A percentile compares a stretch with the other conserved stretches of the same genome.
Evolutionary conservation across 176 grass and related monocot species (phyloP).

Genomic region (Hyparrhenia diplandra): DNA sequence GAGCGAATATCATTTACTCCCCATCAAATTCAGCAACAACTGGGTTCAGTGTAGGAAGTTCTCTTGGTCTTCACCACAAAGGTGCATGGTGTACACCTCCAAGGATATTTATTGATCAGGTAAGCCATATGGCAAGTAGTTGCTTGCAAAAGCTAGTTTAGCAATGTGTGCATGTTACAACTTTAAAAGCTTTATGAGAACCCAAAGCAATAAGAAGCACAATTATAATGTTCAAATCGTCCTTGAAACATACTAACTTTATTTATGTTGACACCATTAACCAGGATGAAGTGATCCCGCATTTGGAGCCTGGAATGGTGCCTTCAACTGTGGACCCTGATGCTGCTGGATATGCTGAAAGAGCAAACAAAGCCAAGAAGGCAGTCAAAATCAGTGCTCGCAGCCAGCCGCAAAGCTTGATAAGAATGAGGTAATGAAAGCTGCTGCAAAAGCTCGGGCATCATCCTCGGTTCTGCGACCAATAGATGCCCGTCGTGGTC

Average conservation of each 20-base stretch:
- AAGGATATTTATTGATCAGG: slow-evolving; percentile 90
- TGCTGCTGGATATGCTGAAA: slow-evolving; percentile 61
- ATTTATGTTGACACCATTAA: slow-evolving; percentile 21
- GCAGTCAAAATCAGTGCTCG: slow-evolving; percentile 92
- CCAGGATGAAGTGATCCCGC: slow-evolving; percentile 97
- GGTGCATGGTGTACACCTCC: slow-evolving; percentile 98
- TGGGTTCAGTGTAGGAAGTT: slow-evolving; percentile 88
- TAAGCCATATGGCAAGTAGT: slow-evolving; percentile 11
- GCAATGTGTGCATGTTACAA: neutral
- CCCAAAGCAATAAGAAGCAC: neutral
- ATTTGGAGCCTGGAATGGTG: slow-evolving; percentile 87
- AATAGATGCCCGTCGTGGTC: slow-evolving; percentile 41
- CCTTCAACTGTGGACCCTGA: slow-evolving; percentile 92
- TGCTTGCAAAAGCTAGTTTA: neutral
- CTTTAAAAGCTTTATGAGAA: slow-evolving; percentile 15
- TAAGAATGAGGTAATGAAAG: slow-evolving; percentile 74
- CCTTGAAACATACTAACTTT: slow-evolving; percentile 10
- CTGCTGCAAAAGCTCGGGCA: slow-evolving; percentile 92
- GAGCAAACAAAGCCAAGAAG: slow-evolving; percentile 80
- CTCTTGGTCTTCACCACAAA: slow-evolving; percentile 85
- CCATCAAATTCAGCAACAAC: slow-evolving; percentile 95
- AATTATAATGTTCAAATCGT: neutral
- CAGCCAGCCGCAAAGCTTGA: slow-evolving; percentile 96
- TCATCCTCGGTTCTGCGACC: slow-evolving; percentile 90
- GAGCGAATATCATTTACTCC: slow-evolving; percentile 73